A percentile compares a stretch with the other conserved stretches of the same genome.
Evolutionary conservation across 257 asterid genomes (phyloP).

Genomic region (Solanum chmielewskii): DNA sequence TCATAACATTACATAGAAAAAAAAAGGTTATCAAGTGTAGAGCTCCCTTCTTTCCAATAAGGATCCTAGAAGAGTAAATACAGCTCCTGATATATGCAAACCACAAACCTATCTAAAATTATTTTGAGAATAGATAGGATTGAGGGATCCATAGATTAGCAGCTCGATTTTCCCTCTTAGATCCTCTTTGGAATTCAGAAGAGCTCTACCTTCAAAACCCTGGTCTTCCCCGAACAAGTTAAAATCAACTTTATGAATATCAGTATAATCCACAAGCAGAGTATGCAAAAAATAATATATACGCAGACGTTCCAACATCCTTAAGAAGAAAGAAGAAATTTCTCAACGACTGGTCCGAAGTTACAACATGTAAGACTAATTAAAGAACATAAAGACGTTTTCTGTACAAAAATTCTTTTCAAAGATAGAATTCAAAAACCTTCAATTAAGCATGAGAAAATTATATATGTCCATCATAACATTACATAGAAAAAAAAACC

Average conservation of each 20-base stretch:
- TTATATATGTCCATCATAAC: background rate
- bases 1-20: background rate
- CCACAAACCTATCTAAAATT: constrained; percentile 39
- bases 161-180: constrained; percentile 50
- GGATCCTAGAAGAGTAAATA: constrained; percentile 30
- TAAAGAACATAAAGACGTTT: too few relatives aligned
- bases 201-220: constrained; percentile 60
- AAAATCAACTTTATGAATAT: background rate
- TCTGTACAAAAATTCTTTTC: too few relatives aligned
- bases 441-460: background rate
- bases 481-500: too few relatives aligned
- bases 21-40: constrained; percentile 14
- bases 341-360: background rate
- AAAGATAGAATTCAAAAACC: too few relatives aligned
- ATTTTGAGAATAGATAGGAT: constrained; percentile 21
- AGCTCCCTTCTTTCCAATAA: constrained; percentile 96
- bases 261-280: background rate
- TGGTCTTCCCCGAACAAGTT: background rate
- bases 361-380: background rate
- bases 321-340: background rate
- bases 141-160: constrained; percentile 76
- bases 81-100: constrained; percentile 78
- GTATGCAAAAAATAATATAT: background rate
- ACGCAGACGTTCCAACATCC: background rate
- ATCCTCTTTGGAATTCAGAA: constrained; percentile 81